Percentiles rank a stretch among this genome's conserved stretches.
Evolutionary conservation across 2,329 filamentous ascomycete genomes (phyloP).

Genomic region (Botrytis squamosa): DNA sequence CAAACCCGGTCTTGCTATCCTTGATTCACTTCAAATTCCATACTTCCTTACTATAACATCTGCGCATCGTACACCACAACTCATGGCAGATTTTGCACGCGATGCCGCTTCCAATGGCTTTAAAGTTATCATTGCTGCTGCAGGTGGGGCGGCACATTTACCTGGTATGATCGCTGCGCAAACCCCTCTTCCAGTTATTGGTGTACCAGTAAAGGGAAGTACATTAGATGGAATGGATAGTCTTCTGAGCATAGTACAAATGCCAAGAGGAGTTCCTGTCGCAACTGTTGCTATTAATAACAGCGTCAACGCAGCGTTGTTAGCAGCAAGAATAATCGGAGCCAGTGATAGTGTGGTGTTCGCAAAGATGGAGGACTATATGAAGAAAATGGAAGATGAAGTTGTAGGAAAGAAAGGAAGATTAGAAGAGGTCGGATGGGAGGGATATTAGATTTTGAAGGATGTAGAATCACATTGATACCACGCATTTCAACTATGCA

Average conservation of each 20-base stretch:
- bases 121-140: slow-evolving; percentile 52
- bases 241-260: slow-evolving; percentile 71
- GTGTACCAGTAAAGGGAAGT: slow-evolving; percentile 73
- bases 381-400: slow-evolving; percentile 61
- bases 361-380: slow-evolving; percentile 59
- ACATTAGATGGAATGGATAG: slow-evolving; percentile 60
- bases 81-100: slow-evolving; percentile 64
- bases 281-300: slow-evolving; percentile 80
- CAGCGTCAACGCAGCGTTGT: slow-evolving; percentile 70
- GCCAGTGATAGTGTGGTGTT: slow-evolving; percentile 55
- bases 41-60: slow-evolving; percentile 75
- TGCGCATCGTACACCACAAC: slow-evolving; percentile 70
- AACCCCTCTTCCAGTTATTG: slow-evolving; percentile 63
- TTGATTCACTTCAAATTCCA: slow-evolving; percentile 63
- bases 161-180: slow-evolving; percentile 23
- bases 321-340: slow-evolving; percentile 69
- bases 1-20: slow-evolving; percentile 57
- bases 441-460: slow-evolving; percentile 45
- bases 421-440: slow-evolving; percentile 56
- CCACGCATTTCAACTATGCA: neutral
- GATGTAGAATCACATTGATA: slow-evolving; percentile 1
- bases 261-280: slow-evolving; percentile 71
- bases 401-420: slow-evolving; percentile 61
- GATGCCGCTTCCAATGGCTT: slow-evolving; percentile 33
- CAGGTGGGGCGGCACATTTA: slow-evolving; percentile 64